Base-by-base conservation (phyloP, 2,329 filamentous ascomycete species). In the Magnaporthiopsis incrustans region DNA sequence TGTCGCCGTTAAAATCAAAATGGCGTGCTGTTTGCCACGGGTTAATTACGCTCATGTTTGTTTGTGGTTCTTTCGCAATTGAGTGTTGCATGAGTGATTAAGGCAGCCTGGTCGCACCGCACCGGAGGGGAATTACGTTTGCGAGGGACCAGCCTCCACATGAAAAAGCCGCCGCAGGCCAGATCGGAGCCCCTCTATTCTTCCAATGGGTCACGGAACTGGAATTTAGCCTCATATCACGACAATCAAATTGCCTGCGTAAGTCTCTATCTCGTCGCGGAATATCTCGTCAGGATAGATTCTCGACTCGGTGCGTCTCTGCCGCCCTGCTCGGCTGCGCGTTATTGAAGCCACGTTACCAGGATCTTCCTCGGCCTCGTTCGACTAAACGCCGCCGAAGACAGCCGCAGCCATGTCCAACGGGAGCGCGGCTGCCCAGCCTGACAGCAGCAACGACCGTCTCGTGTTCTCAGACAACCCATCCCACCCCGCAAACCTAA, bases 401-500 rank as follows among this genome's bases (percentile, higher is more conserved):
- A n/a, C 22, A 22, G 18, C 44, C 44, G n/a, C 25, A 63, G 32
- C 57, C n/a, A 63, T 63, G 61, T 27, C 61, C 18, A 12, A 12
- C 30, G 53, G 58, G n/a, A 18, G 44, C n/a, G 44, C 44, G 22
- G 8, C 3, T 25, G 44, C n/a, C 44, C 2, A 53, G 22, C 8
- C 44, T 53, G 44, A 8, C 64, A 67, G 62, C 59, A 70, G 67
- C 69, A 79, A 81, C 69, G 81, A 87, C 73, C 77, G 82, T 68
- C 82, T 89, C 67, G 78, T 89, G 74, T 77, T 77, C 56, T 89
- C 87, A 14, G 73, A 78, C 35, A 87, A 97, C 74, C 88, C 90
- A 6, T 81, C 92, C 66, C 95, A 99, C 77, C 95, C 95, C 27
- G 93, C 95, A 69, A 99, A 99, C 78, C 84, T 96, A 71, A 97